phyloP scores from a whole-genome alignment of 371 early-diverging fungal species.

The Mortierella sp. region DNA sequence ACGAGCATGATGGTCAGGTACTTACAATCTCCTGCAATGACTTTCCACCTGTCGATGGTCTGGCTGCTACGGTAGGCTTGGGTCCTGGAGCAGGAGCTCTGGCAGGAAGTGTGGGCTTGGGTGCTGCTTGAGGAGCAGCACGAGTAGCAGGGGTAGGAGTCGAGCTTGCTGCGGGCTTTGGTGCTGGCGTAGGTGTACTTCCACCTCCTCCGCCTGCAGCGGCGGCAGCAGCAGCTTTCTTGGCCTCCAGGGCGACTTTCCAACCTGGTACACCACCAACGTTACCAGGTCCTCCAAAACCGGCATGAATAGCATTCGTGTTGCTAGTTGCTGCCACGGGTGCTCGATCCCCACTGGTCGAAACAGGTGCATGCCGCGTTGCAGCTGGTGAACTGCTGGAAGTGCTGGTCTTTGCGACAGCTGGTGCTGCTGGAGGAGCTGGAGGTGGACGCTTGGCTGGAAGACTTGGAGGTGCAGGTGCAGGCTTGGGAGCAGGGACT shows the following conservation, averaged over 20 bases:
- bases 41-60: constrained; percentile 56
- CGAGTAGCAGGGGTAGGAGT: constrained; percentile 62
- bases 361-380: constrained; percentile 16
- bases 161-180: constrained; percentile 37
- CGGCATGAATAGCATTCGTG: constrained; percentile 33
- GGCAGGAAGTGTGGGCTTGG: constrained; percentile 56
- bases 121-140: constrained; percentile 62
- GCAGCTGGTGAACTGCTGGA: constrained; percentile 16
- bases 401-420: constrained; percentile 22
- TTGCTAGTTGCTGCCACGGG: constrained; percentile 36
- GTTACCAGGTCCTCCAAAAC: constrained; percentile 53
- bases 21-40: constrained; percentile 52
- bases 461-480: constrained; percentile 64
- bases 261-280: constrained; percentile 52
- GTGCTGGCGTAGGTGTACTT: constrained; percentile 44
- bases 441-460: constrained; percentile 63
- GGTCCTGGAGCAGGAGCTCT: constrained; percentile 39
- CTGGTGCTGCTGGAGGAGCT: constrained; percentile 54
- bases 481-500: constrained; percentile 58
- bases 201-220: constrained; percentile 36
- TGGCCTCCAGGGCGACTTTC: constrained; percentile 54
- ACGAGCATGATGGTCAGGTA: not conserved
- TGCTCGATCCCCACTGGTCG: constrained; percentile 18
- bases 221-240: constrained; percentile 50
- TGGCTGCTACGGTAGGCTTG: constrained; percentile 62